Base-by-base conservation (phyloP, 2,329 filamentous ascomycete species). In the Pseudogymnoascus sp. region DNA sequence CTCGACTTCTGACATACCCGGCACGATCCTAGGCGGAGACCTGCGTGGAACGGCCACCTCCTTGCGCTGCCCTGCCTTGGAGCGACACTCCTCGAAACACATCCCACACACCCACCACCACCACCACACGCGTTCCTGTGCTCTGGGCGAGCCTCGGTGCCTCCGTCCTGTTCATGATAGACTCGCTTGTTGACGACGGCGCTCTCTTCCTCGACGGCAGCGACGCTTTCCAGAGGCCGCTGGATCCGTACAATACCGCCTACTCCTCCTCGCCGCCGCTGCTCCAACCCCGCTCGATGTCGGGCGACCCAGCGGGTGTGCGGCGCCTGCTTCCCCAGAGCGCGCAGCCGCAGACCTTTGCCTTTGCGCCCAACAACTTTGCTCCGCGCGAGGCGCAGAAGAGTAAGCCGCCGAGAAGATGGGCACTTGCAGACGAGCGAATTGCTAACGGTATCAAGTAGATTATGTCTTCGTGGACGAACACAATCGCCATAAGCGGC, bases 381-480 rank as follows among this genome's bases (percentile, higher is more conserved):
- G 81, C 84, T 71, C 84, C 84, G 66, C 82, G 88, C 70, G 89
- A 92, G 75, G 90, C 89, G 65, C 90, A 93, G 73, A 93, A 92
- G 79, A 93, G 89, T 93, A 80, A 87, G 74, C 60, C 40, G 40
- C 14, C 4, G 25, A 28, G 18, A 16, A 33, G 31, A 33, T 23
- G n/a, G 21, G 18, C 25, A n/a, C 14, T 7, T 12, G 31, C 4
- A 14, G 14, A n/a, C 16, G 38, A 42, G 38, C 38, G 38, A 38
- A 42, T 59, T 59, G 50, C 75, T 78, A 69, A 78, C 69, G 64
- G 68, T 67, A 16, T 62, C 47, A 63, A 66, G 62, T 73, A 96
- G 92, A 97, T 75, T 97, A 97, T 89, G 94, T 97, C 71, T 97
- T 97, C 73, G 94, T 97, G 64, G 93, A 97, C 76, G 93, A 97